These are phyloP conservation scores for Heterobasidion irregulare DNA, from an alignment of 1,284 basidiomycete genomes.

Conservation along the genomic window DNA sequence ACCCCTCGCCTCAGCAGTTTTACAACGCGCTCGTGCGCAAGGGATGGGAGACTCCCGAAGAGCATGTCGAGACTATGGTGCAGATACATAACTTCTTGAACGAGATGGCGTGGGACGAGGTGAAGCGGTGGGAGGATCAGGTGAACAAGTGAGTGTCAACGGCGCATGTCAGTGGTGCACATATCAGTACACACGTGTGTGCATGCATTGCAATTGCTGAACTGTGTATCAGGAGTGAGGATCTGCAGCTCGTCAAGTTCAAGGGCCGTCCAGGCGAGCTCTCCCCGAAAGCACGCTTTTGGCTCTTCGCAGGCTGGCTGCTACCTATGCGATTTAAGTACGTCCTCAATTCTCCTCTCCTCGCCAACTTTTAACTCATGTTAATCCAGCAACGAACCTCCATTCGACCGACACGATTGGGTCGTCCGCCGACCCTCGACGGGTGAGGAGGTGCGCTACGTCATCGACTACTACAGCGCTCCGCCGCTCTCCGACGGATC, in stretches of 20 bases:
- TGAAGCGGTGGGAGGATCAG: conserved; percentile 87
- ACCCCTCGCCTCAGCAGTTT: conserved; percentile 97
- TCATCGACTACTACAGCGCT: conserved; percentile 95
- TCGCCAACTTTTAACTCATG: background rate
- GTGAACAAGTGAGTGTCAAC: conserved; percentile 39
- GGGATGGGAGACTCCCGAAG: conserved; percentile 97
- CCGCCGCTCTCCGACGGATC: conserved; percentile 80
- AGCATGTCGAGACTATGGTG: conserved; percentile 95
- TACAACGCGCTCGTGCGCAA: conserved; percentile 97
- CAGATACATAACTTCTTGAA: conserved; percentile 98
- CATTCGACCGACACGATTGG: conserved; percentile 99
- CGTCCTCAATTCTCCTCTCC: conserved; percentile 15
- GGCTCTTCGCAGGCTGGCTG: conserved; percentile 79
- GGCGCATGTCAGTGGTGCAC: conserved; percentile 13
- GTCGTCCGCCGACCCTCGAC: conserved; percentile 71
- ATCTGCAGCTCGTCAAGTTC: conserved; percentile 74
- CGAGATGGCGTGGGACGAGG: conserved; percentile 94
- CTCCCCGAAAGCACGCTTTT: conserved; percentile 84
- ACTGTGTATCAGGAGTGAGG: conserved; percentile 26
- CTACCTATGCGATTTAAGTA: conserved; percentile 88
- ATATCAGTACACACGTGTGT: conserved; percentile 2
- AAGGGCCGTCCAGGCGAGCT: conserved; percentile 87
- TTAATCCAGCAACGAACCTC: conserved; percentile 67
- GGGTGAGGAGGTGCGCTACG: conserved; percentile 80
- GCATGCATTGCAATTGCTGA: background rate